Conservation (phyloP, 2,329 filamentous ascomycete species). For the Aspergillus fischeri region DNA sequence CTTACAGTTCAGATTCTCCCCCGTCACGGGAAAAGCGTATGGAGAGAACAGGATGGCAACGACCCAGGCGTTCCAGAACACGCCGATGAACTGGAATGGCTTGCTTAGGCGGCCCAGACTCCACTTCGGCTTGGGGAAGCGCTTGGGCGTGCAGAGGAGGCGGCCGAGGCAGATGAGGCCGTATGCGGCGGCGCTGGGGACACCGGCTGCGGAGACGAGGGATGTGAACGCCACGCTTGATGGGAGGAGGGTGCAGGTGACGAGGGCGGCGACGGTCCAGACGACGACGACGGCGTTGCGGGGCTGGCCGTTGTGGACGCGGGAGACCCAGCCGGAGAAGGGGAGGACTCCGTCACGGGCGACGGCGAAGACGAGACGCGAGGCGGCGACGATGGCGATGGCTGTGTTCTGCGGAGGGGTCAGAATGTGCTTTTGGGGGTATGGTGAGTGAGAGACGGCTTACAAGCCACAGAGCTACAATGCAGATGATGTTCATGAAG, state of each 20-base stretch:
- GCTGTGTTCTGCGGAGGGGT: constrained; percentile 49
- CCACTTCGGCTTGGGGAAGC: constrained; percentile 47
- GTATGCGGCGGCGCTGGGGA: constrained; percentile 51
- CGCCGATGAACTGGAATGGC: constrained; percentile 46
- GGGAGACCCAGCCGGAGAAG: constrained; percentile 55
- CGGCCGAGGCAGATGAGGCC: constrained; percentile 50
- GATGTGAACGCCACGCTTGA: constrained; percentile 53
- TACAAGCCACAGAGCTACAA: constrained; percentile 50
- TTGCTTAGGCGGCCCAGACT: constrained; percentile 44
- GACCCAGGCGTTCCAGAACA: constrained; percentile 50
- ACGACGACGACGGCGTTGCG: constrained; percentile 58
- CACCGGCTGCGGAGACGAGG: constrained; percentile 51
- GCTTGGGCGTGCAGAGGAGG: constrained; percentile 46
- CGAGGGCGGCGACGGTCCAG: constrained; percentile 50
- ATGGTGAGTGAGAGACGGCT: constrained; percentile 15
- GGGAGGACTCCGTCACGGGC: constrained; percentile 59
- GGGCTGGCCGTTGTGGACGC: constrained; percentile 54
- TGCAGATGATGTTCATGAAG: constrained; percentile 59
- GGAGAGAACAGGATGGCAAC: constrained; percentile 48
- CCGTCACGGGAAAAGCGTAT: constrained; percentile 44
- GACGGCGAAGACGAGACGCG: constrained; percentile 60
- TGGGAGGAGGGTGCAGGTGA: constrained; percentile 58
- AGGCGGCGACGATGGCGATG: constrained; percentile 56
- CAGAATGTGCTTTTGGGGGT: neutral
- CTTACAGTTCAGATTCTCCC: constrained; percentile 44